Conservation (phyloP, 129 eudicot genomes). For the Arctium minus region DNA sequence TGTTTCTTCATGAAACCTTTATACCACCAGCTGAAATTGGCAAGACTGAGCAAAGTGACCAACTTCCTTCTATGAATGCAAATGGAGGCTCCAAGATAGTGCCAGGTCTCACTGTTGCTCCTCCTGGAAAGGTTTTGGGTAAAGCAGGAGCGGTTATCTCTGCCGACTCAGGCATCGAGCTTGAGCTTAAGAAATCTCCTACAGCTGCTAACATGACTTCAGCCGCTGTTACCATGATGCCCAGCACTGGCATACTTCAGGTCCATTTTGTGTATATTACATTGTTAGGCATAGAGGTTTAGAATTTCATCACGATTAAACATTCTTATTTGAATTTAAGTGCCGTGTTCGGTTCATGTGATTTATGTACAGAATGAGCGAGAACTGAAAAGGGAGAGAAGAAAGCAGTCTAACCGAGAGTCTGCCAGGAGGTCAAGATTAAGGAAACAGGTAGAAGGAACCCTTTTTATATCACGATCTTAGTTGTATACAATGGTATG, state of each 20-base stretch:
- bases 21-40: constrained; percentile 40
- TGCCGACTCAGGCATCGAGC: constrained; percentile 32
- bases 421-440: constrained; percentile 91
- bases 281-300: background rate
- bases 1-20: background rate
- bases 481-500: background rate
- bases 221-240: constrained; percentile 25
- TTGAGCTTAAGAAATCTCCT: constrained; percentile 50
- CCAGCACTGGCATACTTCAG: constrained; percentile 54
- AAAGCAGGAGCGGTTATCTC: constrained; percentile 41
- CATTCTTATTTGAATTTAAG: background rate
- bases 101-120: constrained; percentile 25
- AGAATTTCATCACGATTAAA: background rate
- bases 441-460: constrained; percentile 66
- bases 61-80: constrained; percentile 22
- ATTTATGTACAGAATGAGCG: constrained; percentile 55
- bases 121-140: constrained; percentile 34
- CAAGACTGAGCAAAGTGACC: constrained; percentile 36
- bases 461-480: background rate
- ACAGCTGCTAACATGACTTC: constrained; percentile 26
- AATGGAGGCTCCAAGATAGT: constrained; percentile 44
- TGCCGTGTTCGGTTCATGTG: background rate
- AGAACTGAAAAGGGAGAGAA: constrained; percentile 79
- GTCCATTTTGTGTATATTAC: constrained; percentile 27
- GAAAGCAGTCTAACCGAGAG: constrained; percentile 90